Conservation (phyloP, 805 yeast species). For the Candida endomychidarum region DNA sequence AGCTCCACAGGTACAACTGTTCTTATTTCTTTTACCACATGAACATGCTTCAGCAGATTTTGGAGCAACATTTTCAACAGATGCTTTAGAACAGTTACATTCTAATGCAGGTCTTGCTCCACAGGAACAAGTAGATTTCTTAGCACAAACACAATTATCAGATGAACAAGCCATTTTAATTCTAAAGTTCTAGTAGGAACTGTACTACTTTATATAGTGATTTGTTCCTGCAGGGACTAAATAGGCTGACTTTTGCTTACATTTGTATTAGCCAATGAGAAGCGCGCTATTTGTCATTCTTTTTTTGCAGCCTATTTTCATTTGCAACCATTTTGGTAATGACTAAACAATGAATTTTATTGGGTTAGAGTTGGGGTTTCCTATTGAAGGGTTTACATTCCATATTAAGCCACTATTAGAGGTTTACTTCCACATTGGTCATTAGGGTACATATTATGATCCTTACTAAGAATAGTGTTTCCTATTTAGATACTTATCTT, state of each 20-base stretch:
- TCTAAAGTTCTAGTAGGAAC: not conserved
- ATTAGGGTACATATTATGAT: too few relatives aligned
- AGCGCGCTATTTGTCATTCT: conserved; percentile 15
- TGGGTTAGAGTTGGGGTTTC: too few relatives aligned
- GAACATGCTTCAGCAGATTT: conserved; percentile 48
- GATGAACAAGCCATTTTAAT: conserved; percentile 34
- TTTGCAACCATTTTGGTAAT: conserved; percentile 7
- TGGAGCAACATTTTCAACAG: conserved; percentile 50
- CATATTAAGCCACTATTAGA: too few relatives aligned
- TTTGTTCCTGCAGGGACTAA: not conserved
- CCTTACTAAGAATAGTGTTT: too few relatives aligned
- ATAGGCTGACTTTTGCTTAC: not conserved
- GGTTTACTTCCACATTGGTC: too few relatives aligned
- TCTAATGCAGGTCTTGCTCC: conserved; percentile 58
- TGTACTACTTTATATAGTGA: conserved; percentile 1
- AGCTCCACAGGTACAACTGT: conserved; percentile 56
- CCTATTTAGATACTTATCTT: too few relatives aligned
- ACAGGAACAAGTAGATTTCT: conserved; percentile 64
- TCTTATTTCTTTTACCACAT: conserved; percentile 57
- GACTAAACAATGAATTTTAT: not conserved
- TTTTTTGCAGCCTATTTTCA: conserved; percentile 2
- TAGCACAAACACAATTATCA: conserved; percentile 55
- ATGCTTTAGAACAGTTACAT: conserved; percentile 54
- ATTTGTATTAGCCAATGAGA: conserved; percentile 15
- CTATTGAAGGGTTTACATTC: too few relatives aligned